These are phyloP conservation scores for Ramularia collo-cygni DNA, from an alignment of 2,329 filamentous ascomycete genomes.

Conservation along the genomic window DNA sequence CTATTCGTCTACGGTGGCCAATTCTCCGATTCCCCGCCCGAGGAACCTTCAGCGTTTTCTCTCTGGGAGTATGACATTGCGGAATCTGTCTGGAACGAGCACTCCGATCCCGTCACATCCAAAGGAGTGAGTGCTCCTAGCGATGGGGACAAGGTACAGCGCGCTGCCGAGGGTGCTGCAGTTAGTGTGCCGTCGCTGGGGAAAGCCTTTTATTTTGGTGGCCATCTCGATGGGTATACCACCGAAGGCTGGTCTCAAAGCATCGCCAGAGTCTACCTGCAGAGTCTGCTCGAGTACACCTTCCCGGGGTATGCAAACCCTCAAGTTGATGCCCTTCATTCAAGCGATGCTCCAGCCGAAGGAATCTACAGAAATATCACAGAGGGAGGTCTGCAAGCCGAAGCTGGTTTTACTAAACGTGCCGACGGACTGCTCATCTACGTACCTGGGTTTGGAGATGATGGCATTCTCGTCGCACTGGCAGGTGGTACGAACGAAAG, in stretches of 20 bases:
- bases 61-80: constrained; percentile 65
- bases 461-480: constrained; percentile 70
- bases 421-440: constrained; percentile 69
- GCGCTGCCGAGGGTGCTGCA: constrained; percentile 67
- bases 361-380: constrained; percentile 71
- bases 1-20: constrained; percentile 70
- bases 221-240: constrained; percentile 61
- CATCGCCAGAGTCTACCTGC: constrained; percentile 60
- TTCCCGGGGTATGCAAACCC: constrained; percentile 63
- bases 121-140: constrained; percentile 56
- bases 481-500: constrained; percentile 64
- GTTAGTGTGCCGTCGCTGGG: constrained; percentile 63
- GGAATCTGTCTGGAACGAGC: constrained; percentile 55
- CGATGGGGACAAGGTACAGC: constrained; percentile 52
- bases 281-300: constrained; percentile 68
- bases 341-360: constrained; percentile 46
- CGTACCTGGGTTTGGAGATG: constrained; percentile 66
- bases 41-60: constrained; percentile 52
- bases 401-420: constrained; percentile 61
- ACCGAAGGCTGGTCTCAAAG: constrained; percentile 62
- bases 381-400: constrained; percentile 59
- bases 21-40: constrained; percentile 57
- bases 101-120: constrained; percentile 54
- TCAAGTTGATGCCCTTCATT: constrained; percentile 51
- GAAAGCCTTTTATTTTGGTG: constrained; percentile 71